Evolutionary conservation across 805 yeast genomes (phyloP), one percentile per base, ranked within the genome.

Genomic region (Ogataea siamensis): DNA sequence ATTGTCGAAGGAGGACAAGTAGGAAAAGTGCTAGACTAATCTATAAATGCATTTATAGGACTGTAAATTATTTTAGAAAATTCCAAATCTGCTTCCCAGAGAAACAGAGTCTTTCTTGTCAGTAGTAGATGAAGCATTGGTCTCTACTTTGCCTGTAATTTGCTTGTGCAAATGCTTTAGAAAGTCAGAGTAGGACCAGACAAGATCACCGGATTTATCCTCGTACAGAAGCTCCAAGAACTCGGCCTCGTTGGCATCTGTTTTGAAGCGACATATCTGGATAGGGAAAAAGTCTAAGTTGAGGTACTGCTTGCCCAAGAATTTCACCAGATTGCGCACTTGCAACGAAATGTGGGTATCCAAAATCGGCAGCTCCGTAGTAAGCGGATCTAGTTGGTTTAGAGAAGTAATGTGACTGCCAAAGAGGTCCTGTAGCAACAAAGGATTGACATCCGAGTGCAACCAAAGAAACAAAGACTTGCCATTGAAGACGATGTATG

Each of bases 401-500:
- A 76, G 51, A 2, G 69, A 50, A 5, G 72, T 70, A 17, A 75
- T 69, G 7, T 61, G 48, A 2, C 58, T 65, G 0, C 91, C 95
- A 53, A 91, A 80, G 39, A 93, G 61, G 58, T 89, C 97, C 46
- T 74, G 68, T 23, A 89, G 52, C 16, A 93, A 66, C 41, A 77
- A 60, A 7, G 82, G 77, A 48, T 82, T 79, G 0, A 85, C 84
- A 28, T 76, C 73, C 13, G 75, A 75, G 58, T 84, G 87, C 28
- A 89, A 65, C 78, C 85, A 83, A 24, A 89, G 64, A 35, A 68
- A 68, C 3, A 80, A 67, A 10, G 63, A 53, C 15, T 65, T 67
- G 13, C 95, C 91, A 51, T 86, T 77, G 65, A 84, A 88, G 14
- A 83, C 61, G 32, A 93, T 56, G 59, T 84, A 87, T 7, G 85